Evolutionary conservation across 768 basidiomycete species (phyloP), one percentile per base, ranked within the genome.

Genomic region (Pleurotus tuber-regium): DNA sequence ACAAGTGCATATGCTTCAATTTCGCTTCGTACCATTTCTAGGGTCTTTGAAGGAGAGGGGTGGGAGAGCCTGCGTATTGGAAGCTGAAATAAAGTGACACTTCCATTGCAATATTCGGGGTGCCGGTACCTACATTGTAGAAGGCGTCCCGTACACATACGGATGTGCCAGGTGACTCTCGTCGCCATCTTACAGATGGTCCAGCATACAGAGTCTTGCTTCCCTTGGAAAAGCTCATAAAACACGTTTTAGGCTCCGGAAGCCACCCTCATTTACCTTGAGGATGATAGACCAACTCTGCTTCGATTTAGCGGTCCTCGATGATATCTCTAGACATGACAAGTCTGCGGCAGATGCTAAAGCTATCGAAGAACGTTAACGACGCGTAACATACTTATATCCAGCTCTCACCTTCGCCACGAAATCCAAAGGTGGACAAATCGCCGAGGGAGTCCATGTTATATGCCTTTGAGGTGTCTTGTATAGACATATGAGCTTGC

Each of bases 61-160:
- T 93, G 89, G 0, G 90, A 83, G 23, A 73, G 74, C 33, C 91
- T 81, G 52, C 92, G 85, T 55, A 94, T 81, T 28, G 92, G 92
- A 36, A 93, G 78, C 92, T 93, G 41, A 28, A 49, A 14, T 50
- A 48, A 16, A 41, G 14, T 55, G 51, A 59, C 51, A 25, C 39
- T 41, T 39, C 30, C 26, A 38, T 21, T 23, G 25, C 39, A 50
- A 36, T 35, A 40, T 41, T 52, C 46, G 19, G 25, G 40, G 16
- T 50, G 16, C 18, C 33, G 49, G 11, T 14, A 71, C 82, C 38
- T 54, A 92, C 92, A 61, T 90, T 93, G 63, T 87, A 89, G 63
- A 97, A 99, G 2, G 90, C 85, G 65, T 98, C 96, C 18, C 90
- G 84, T 38, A 97, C 74, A 58, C 80, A 84, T 35, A 96, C 86